Evolutionary conservation across 306 rosid genomes (phyloP).

Genomic region (Sicyos baderoa): DNA sequence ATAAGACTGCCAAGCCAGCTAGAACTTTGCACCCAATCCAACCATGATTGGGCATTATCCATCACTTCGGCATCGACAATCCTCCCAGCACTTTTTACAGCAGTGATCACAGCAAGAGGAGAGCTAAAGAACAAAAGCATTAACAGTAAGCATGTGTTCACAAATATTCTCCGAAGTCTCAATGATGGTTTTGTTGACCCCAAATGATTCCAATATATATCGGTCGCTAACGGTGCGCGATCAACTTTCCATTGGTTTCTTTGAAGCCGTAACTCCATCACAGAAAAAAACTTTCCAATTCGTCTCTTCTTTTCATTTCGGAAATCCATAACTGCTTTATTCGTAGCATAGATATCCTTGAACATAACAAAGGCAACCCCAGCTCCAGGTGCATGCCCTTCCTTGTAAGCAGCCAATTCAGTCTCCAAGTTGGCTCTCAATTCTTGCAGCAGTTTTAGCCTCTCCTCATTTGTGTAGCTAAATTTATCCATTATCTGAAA

Average conservation of each 20-base stretch:
- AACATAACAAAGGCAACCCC: slow-evolving; percentile 92
- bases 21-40: slow-evolving; percentile 87
- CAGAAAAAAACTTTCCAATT: slow-evolving; percentile 77
- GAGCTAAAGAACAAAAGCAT: slow-evolving; percentile 86
- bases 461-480: slow-evolving; percentile 69
- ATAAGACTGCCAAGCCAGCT: slow-evolving; percentile 85
- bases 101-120: slow-evolving; percentile 84
- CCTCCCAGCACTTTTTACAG: slow-evolving; percentile 74
- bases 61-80: slow-evolving; percentile 82
- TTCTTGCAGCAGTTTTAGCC: slow-evolving; percentile 63
- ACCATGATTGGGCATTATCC: slow-evolving; percentile 86
- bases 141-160: slow-evolving; percentile 72
- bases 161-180: slow-evolving; percentile 57
- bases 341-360: slow-evolving; percentile 79
- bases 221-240: slow-evolving; percentile 88
- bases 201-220: slow-evolving; percentile 91
- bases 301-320: slow-evolving; percentile 70
- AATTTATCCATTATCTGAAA: slow-evolving; percentile 37
- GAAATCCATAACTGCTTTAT: slow-evolving; percentile 93
- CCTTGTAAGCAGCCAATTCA: slow-evolving; percentile 71
- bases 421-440: slow-evolving; percentile 76
- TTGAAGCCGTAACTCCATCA: slow-evolving; percentile 61
- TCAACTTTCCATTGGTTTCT: slow-evolving; percentile 98
- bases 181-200: slow-evolving; percentile 64
- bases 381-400: slow-evolving; percentile 73